Conservation (phyloP, 2,329 filamentous ascomycete genomes). For the Arthrobotrys conoides region DNA sequence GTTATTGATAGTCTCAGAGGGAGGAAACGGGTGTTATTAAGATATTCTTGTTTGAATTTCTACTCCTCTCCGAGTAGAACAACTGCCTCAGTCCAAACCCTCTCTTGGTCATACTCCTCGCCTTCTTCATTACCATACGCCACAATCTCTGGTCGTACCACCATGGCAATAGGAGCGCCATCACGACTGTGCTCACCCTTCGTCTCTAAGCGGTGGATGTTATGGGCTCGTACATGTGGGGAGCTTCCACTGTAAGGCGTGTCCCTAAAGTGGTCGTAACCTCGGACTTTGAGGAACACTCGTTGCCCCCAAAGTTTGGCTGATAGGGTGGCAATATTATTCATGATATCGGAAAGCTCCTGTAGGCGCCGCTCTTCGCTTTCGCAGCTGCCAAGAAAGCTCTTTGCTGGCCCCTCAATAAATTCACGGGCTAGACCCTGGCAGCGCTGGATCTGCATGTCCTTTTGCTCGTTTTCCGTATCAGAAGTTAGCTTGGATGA, state of each 20-base stretch:
- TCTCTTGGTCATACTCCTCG: constrained; percentile 33
- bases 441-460: background rate
- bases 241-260: constrained; percentile 7
- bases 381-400: background rate
- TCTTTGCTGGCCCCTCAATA: background rate
- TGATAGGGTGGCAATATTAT: background rate
- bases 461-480: background rate
- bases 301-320: constrained; percentile 12
- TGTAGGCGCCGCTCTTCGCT: background rate
- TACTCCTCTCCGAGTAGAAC: background rate
- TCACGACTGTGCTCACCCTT: constrained; percentile 14
- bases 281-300: constrained; percentile 18
- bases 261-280: background rate
- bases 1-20: no score
- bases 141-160: constrained; percentile 26
- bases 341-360: background rate
- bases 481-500: no score
- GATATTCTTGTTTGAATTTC: background rate
- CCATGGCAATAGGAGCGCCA: constrained; percentile 23
- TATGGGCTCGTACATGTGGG: constrained; percentile 5
- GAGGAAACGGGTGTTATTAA: no score
- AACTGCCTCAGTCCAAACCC: constrained; percentile 18
- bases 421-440: background rate
- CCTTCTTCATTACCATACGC: constrained; percentile 37
- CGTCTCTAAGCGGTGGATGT: background rate